phyloP scores from a whole-genome alignment of 148 eudicot genomes.

The Chenopodium berlandieri region DNA sequence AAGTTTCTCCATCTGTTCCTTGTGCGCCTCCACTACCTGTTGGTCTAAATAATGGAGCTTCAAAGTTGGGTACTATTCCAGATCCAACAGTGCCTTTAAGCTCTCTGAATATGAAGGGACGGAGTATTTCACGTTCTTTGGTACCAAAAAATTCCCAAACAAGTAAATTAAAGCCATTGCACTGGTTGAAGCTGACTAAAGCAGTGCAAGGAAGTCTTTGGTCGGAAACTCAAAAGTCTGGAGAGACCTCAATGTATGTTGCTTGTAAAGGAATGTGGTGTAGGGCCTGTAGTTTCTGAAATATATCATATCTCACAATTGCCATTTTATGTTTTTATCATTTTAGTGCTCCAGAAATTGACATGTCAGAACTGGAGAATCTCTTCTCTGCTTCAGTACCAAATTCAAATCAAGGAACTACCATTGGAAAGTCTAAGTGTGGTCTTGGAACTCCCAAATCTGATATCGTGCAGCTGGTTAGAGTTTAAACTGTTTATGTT shows the following conservation, averaged over 20 bases:
- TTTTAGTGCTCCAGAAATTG: conserved; percentile 87
- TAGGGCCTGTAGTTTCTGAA: not conserved
- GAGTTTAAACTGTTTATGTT: not conserved
- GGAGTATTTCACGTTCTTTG: conserved; percentile 35
- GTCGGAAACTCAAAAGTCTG: conserved; percentile 81
- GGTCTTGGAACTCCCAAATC: conserved; percentile 48
- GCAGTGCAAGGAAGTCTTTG: conserved; percentile 95
- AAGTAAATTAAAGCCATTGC: conserved; percentile 84
- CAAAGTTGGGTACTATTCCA: conserved; percentile 36
- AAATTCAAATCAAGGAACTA: conserved; percentile 43
- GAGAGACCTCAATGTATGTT: conserved; percentile 67
- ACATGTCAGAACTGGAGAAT: conserved; percentile 81
- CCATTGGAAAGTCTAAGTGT: conserved; percentile 48
- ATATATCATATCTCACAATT: conserved; percentile 2
- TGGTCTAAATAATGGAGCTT: conserved; percentile 28
- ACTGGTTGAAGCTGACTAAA: conserved; percentile 86
- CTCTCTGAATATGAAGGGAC: conserved; percentile 45
- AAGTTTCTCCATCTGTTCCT: conserved; percentile 33
- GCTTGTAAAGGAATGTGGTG: not conserved
- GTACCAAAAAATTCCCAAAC: conserved; percentile 44
- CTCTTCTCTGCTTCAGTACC: conserved; percentile 78
- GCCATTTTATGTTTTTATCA: conserved; percentile 2
- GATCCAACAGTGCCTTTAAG: conserved; percentile 53
- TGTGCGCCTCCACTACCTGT: conserved; percentile 58
- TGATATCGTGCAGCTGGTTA: conserved; percentile 81